phyloP scores from a whole-genome alignment of 352 stramenopile genomes.

The Phytophthora vignae region DNA sequence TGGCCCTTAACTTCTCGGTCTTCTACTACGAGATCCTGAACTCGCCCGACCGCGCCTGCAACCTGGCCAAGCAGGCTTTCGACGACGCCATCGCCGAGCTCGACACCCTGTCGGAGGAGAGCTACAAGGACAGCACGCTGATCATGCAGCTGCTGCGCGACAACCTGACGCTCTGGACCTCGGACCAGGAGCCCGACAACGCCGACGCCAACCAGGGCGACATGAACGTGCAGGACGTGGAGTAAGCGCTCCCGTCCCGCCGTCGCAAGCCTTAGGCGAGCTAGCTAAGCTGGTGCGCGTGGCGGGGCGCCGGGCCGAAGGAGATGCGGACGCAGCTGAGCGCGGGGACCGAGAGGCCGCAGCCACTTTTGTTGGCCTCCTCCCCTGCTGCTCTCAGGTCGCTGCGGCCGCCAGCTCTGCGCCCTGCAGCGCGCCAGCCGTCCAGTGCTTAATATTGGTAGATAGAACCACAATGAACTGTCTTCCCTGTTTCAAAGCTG shows the following conservation, averaged over 20 bases:
- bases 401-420: slow-evolving; percentile 6
- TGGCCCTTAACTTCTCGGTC: slow-evolving; percentile 99
- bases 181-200: slow-evolving; percentile 93
- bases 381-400: slow-evolving; percentile 20
- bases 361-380: slow-evolving; percentile 41
- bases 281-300: slow-evolving; percentile 21
- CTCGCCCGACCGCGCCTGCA: slow-evolving; percentile 94
- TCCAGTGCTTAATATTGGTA: slow-evolving; percentile 54
- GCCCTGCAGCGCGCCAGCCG: not conserved
- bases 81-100: slow-evolving; percentile 99
- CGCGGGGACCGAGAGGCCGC: slow-evolving; percentile 36
- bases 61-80: slow-evolving; percentile 97
- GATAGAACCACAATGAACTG: slow-evolving; percentile 42
- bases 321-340: slow-evolving; percentile 17
- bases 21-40: slow-evolving; percentile 99
- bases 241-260: slow-evolving; percentile 40
- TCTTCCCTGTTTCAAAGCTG: slow-evolving; percentile 27
- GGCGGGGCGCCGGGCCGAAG: slow-evolving; percentile 15
- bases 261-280: slow-evolving; percentile 24
- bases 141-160: slow-evolving; percentile 99
- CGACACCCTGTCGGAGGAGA: slow-evolving; percentile 99
- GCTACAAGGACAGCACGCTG: slow-evolving; percentile 99
- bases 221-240: slow-evolving; percentile 87
- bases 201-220: slow-evolving; percentile 92
- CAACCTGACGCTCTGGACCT: slow-evolving; percentile 99